These are phyloP conservation scores for Mycena albidolilacea DNA, from an alignment of 768 basidiomycete genomes.

Conservation along the genomic window DNA sequence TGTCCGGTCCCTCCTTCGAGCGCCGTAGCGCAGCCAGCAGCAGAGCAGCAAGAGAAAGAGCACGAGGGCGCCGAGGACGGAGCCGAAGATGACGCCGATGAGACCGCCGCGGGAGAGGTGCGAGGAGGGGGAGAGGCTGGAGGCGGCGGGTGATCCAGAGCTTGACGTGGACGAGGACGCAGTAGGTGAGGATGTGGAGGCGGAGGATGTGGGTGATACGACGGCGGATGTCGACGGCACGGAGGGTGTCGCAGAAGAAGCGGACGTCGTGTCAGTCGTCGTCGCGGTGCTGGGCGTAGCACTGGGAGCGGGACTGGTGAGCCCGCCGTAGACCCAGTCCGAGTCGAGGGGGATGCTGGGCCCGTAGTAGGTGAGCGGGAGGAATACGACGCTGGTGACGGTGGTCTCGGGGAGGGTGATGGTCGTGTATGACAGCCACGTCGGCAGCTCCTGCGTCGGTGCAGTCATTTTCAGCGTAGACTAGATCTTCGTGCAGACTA, in stretches of 20 bases:
- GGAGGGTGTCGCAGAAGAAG: slow-evolving; percentile 48
- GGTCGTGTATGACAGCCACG: slow-evolving; percentile 78
- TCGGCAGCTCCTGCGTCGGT: slow-evolving; percentile 77
- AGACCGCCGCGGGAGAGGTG: slow-evolving; percentile 57
- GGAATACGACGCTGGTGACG: slow-evolving; percentile 67
- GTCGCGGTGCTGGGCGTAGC: slow-evolving; percentile 42
- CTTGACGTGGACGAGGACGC: slow-evolving; percentile 43
- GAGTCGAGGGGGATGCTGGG: slow-evolving; percentile 85
- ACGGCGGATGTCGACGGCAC: slow-evolving; percentile 40
- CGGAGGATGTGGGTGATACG: slow-evolving; percentile 50
- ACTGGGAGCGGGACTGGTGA: slow-evolving; percentile 69
- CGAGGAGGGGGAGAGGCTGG: slow-evolving; percentile 43
- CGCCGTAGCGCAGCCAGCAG: slow-evolving; percentile 47
- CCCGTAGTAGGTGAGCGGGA: slow-evolving; percentile 87
- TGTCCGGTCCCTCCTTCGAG: neutral
- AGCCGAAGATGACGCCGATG: slow-evolving; percentile 72
- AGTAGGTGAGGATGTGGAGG: slow-evolving; percentile 45
- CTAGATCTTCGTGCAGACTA: neutral
- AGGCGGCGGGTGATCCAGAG: slow-evolving; percentile 33
- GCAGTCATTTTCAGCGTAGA: slow-evolving; percentile 59
- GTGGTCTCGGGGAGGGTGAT: slow-evolving; percentile 69
- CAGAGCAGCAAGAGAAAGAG: slow-evolving; percentile 67
- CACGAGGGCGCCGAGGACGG: slow-evolving; percentile 71
- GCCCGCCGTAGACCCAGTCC: slow-evolving; percentile 82
- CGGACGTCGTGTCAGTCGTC: slow-evolving; percentile 42